These are phyloP conservation scores for Jaltomata sinuosa DNA, from an alignment of 257 asterid species.

Conservation along the genomic window DNA sequence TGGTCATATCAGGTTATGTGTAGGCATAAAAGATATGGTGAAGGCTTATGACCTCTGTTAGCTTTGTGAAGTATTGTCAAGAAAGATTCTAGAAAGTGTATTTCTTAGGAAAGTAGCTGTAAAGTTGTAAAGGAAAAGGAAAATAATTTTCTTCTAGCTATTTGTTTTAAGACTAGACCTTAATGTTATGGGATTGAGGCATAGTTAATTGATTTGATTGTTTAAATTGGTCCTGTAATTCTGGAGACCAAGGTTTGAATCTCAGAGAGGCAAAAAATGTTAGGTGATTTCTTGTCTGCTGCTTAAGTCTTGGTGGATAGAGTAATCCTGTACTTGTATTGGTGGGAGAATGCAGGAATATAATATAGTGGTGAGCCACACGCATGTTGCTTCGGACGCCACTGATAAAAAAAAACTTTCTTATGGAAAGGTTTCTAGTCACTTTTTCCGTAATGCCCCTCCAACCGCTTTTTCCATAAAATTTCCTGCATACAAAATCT, in stretches of 20 bases:
- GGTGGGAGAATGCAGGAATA: background rate
- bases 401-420: background rate
- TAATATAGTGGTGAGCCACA: background rate
- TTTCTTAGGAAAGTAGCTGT: background rate
- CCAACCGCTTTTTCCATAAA: background rate
- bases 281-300: background rate
- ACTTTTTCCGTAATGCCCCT: background rate
- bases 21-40: background rate
- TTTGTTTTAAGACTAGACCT: background rate
- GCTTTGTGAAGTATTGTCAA: background rate
- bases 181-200: background rate
- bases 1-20: background rate
- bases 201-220: background rate
- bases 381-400: background rate
- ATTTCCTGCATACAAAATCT: background rate
- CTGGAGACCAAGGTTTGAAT: background rate
- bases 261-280: background rate
- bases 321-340: background rate
- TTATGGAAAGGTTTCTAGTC: background rate
- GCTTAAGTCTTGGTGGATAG: background rate
- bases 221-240: background rate
- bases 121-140: background rate
- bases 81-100: background rate
- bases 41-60: background rate
- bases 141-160: background rate